Base-by-base conservation (phyloP, 163 green algal genomes). In the Picocystis sp. region DNA sequence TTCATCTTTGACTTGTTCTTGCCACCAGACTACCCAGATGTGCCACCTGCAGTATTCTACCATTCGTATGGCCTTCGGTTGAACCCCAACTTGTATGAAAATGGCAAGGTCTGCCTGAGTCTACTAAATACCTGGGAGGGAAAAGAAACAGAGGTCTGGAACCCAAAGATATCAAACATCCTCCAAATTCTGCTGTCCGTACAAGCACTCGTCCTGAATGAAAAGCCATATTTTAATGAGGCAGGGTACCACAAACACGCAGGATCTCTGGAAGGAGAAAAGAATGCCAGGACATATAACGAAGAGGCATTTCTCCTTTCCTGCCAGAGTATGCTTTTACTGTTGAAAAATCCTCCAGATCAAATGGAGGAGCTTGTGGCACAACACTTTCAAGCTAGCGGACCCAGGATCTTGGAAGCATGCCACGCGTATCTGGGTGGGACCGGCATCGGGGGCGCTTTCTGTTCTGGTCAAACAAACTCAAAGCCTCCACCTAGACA, bases 211-310 rank as follows among this genome's bases (percentile, higher is more conserved):
- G 74, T 93, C 22, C 64, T 93, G 15, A 74, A 86, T 24, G 19
- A 72, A 0, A 67, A 92, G 60, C 83, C 83, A 3, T 94, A 78
- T 68, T 94, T 74, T 73, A 94, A 94, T 50, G 84, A 95, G 55
- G 79, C 86, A 9, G 76, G 75, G 19, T 89, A 75, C 52, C 79
- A 78, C 56, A 44, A 44, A 23, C 44, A 61, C 29, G 47, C 41
- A 11, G 66, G 63, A 3, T 67, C 58, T 11, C 21, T 44, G 13
- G 19, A 64, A 33, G 73, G 70, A 25, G 59, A 73, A 34, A 58
- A 62, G 45, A 60, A 69, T 22, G 50, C 54, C 14, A 23, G 35
- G 13, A n/a, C 60, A 1, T 81, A 81, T 66, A 80, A 80, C 58
- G 62, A 77, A 35, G 38, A 23, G 6, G 47, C 47, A 3, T 35